Base-by-base conservation (phyloP, 306 rosid species). In the Begonia loranthoides region DNA sequence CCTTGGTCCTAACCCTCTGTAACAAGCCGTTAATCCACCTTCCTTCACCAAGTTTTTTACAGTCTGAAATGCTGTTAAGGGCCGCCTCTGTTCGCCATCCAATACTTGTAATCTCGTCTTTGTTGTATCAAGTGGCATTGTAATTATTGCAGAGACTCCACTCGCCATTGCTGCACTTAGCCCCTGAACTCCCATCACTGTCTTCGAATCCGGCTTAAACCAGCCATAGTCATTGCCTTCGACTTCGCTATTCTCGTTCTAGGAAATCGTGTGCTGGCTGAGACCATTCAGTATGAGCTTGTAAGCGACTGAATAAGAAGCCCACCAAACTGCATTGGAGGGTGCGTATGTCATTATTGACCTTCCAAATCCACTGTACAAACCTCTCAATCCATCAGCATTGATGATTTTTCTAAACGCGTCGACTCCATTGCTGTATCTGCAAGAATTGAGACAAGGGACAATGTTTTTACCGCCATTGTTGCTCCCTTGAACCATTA, bases 251-350 rank as follows among this genome's bases (percentile, higher is more conserved):
- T 9, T 41, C 54, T 66, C 61, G 47, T 70, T 75, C 49, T 66
- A 76, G 57, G 72, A 76, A 17, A 78, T 66, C 77, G 63, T 59
- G 49, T 75, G 57, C 60, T 62, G 45, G 58, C 95, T 93, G 64
- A 77, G 68, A 56, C 76, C 69, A 60, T 83, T 60, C 95, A 94
- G 82, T 6, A 90, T 78, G 16, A 82, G 57, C 67, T 87, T 73
- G 16, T 90, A 81, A 9, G 74, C 85, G 60, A 90, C 79, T 11
- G 95, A 85, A 67, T 90, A 90, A 43, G 95, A 85, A 56, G 95
- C 65, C 97, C 97, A 90, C 97, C 97, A 90, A 56, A 90, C 92
- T 5, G 95, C 97, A 80, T 90, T 90, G 4, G 95, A 82, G 9
- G 97, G 97, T 0, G 97, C 95, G 57, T 90, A 90, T 13, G 95